Evolutionary conservation across 2,329 filamentous ascomycete species (phyloP).

Genomic region (Ophiostoma sp.): DNA sequence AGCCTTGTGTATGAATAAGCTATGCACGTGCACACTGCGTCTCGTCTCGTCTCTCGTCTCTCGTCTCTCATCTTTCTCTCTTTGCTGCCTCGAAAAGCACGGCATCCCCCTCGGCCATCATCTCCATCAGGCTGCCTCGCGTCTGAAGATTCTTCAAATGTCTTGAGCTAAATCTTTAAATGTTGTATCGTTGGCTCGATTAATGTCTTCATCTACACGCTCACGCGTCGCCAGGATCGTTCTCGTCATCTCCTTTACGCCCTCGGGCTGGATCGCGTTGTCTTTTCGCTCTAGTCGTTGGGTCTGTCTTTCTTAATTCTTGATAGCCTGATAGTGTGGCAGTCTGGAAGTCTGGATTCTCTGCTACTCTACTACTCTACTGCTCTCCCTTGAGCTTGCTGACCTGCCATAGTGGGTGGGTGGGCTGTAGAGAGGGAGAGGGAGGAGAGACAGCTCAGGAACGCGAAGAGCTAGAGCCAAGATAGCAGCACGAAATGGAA

Average conservation of each 20-base stretch:
- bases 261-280: conserved; percentile 9
- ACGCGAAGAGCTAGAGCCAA: conserved; percentile 10
- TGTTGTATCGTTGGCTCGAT: too few relatives aligned
- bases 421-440: background rate
- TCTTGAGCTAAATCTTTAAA: background rate
- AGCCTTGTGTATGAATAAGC: background rate
- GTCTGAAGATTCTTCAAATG: background rate
- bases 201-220: background rate
- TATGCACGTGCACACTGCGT: background rate
- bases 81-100: background rate
- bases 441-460: conserved; percentile 6
- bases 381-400: background rate
- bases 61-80: background rate
- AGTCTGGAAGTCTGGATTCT: background rate
- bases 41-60: too few relatives aligned
- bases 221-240: conserved; percentile 13
- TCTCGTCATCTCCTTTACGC: conserved; percentile 10
- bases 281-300: background rate
- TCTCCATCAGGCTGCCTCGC: background rate
- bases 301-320: conserved; percentile 1
- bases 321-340: background rate
- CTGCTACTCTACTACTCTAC: too few relatives aligned
- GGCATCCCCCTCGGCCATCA: background rate
- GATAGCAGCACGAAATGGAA: conserved; percentile 7
- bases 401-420: conserved; percentile 1